Base-by-base conservation (phyloP, 257 asterid species). In the Solanum clarkiae region DNA sequence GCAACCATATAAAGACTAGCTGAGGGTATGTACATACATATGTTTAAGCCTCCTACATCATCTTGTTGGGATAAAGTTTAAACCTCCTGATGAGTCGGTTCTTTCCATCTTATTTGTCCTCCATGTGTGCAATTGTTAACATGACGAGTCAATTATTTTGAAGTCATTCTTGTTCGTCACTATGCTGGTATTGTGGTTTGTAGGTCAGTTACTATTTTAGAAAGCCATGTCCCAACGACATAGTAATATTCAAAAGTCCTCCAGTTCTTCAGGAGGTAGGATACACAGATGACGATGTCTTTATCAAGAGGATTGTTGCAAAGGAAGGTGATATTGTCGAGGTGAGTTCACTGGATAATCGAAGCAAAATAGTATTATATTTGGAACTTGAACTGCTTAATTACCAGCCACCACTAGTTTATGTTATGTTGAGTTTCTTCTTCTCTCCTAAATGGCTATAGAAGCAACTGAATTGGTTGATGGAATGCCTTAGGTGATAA, bases 161-260 rank as follows among this genome's bases (percentile, higher is more conserved):
- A 77, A 77, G 47, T 51, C 26, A 15, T 51, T 77, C 10, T 16
- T 77, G 45, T 24, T 26, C n/a, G 1, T 77, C 16, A 49, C 65
- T 51, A 53, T 51, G 82, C 26, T 17, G 26, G 51, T 77, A 15
- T 75, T 77, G 16, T 77, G 82, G 10, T 49, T 88, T 86, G 44
- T 93, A 96, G 99, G 96, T 97, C 68, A 93, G 98, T 1, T 97
- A 97, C 83, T 69, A 93, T 24, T 95, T 97, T 88, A 92, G 93
- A 91, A 89, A 94, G 84, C 99, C 99, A 13, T 92, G 93, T 83
- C 90, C 94, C 86, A 91, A 91, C 0, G 99, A 96, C 72, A 94
- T 97, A 71, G 99, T 97, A 84, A 93, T 97, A 60, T 95, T 97
- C 89, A 94, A 88, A 86, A 97, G 96, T 54, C 99, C 99, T 88